Evolutionary conservation across 2,329 filamentous ascomycete species (phyloP).

Genomic region (Tolypocladium paradoxum): DNA sequence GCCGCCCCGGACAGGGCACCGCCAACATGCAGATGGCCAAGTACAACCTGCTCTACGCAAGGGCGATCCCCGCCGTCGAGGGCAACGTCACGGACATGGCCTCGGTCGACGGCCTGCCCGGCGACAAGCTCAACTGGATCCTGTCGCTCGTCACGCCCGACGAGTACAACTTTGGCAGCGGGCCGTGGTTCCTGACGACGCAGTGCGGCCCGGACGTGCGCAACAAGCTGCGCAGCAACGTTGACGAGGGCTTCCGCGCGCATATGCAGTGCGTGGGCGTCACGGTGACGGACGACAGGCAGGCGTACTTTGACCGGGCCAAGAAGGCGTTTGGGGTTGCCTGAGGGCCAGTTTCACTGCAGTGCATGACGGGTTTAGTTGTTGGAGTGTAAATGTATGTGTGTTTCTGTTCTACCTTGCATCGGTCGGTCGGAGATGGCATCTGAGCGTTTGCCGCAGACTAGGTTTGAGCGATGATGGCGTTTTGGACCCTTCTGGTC

Average conservation of each 20-base stretch:
- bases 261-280: conserved; percentile 41
- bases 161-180: conserved; percentile 42
- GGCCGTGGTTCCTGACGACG: conserved; percentile 38
- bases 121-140: conserved; percentile 26
- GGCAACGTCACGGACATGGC: conserved; percentile 18
- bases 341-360: background rate
- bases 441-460: background rate
- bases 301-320: conserved; percentile 31
- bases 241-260: conserved; percentile 28
- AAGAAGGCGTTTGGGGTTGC: conserved; percentile 34
- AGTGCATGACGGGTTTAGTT: background rate
- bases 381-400: background rate
- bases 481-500: background rate
- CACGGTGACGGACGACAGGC: conserved; percentile 17
- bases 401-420: background rate
- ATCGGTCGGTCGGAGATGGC: background rate
- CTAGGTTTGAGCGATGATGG: background rate
- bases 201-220: conserved; percentile 28
- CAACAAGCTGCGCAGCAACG: conserved; percentile 20
- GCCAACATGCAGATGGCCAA: conserved; percentile 39
- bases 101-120: conserved; percentile 13
- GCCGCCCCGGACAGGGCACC: conserved; percentile 60
- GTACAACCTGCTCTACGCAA: conserved; percentile 38
- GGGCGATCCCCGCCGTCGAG: conserved; percentile 26
- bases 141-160: conserved; percentile 35